A percentile compares a stretch with the other conserved stretches of the same genome.
phyloP scores from a whole-genome alignment of 306 rosid species.

The Vigna mungo region DNA sequence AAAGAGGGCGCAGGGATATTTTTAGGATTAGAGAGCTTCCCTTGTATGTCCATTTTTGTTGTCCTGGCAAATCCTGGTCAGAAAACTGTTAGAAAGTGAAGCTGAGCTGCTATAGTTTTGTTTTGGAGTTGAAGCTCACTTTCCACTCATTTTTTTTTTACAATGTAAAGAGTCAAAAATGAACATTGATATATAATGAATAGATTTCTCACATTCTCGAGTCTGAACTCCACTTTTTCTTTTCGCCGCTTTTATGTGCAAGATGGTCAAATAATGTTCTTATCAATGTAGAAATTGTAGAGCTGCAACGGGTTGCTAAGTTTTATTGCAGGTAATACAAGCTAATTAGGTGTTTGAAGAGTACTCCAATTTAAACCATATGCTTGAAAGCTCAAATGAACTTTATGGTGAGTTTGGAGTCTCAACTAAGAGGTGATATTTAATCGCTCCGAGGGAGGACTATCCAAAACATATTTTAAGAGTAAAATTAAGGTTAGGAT shows the following conservation, averaged over 20 bases:
- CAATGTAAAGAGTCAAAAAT: constrained; percentile 58
- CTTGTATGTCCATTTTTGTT: constrained; percentile 36
- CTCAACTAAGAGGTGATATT: neutral
- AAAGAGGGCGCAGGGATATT: constrained; percentile 57
- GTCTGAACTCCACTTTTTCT: constrained; percentile 1
- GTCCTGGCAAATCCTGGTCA: constrained; percentile 42
- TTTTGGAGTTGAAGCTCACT: constrained; percentile 53
- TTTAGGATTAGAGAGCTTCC: constrained; percentile 53
- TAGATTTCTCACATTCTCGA: constrained; percentile 44
- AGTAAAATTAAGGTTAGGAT: too few relatives aligned
- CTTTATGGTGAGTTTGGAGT: too few relatives aligned
- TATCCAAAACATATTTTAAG: too few relatives aligned
- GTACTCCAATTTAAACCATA: neutral
- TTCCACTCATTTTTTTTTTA: constrained; percentile 54
- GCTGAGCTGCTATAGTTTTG: constrained; percentile 43
- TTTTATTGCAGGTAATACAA: neutral
- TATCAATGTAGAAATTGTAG: neutral
- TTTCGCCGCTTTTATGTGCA: neutral
- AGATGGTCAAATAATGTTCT: neutral
- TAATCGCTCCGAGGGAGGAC: too few relatives aligned
- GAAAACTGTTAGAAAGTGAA: constrained; percentile 49
- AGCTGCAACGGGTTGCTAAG: neutral
- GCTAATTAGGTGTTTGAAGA: neutral
- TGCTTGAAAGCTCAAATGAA: neutral
- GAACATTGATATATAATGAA: constrained; percentile 41